These are phyloP conservation scores for Lithohypha guttulata DNA, from an alignment of 2,329 filamentous ascomycete species.

Conservation along the genomic window DNA sequence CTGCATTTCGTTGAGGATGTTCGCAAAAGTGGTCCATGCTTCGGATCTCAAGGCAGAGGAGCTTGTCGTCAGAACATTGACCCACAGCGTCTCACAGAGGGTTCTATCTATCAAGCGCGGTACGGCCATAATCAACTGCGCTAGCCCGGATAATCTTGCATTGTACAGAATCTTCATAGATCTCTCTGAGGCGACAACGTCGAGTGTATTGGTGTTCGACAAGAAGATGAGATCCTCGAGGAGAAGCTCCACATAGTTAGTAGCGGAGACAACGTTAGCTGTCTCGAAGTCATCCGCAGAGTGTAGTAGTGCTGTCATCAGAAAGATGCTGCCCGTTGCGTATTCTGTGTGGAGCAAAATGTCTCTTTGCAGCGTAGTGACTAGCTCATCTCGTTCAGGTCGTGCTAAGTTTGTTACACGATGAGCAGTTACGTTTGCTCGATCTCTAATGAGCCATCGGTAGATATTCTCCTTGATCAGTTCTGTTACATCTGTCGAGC, in stretches of 20 bases:
- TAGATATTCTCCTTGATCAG: conserved; percentile 20
- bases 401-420: conserved; percentile 6
- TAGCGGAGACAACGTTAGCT: not conserved
- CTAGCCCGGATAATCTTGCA: conserved; percentile 1
- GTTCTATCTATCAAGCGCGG: conserved; percentile 51
- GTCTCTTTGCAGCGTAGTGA: conserved; percentile 7
- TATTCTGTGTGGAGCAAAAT: conserved; percentile 1
- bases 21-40: conserved; percentile 59
- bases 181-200: not conserved
- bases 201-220: not conserved
- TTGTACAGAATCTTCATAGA: conserved; percentile 7
- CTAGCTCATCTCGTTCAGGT: conserved; percentile 4
- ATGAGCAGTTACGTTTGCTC: not conserved
- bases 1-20: conserved; percentile 28
- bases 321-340: conserved; percentile 6
- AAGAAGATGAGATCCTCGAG: conserved; percentile 23
- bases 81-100: conserved; percentile 58
- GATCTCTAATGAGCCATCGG: conserved; percentile 4
- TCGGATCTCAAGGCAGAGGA: conserved; percentile 51
- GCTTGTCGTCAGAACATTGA: conserved; percentile 58
- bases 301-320: conserved; percentile 5
- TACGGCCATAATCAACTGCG: conserved; percentile 32
- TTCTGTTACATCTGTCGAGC: conserved; percentile 39
- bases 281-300: not conserved
- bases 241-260: conserved; percentile 3